phyloP scores from a whole-genome alignment of 163 green algal species.

The Scenedesmus sp. region DNA sequence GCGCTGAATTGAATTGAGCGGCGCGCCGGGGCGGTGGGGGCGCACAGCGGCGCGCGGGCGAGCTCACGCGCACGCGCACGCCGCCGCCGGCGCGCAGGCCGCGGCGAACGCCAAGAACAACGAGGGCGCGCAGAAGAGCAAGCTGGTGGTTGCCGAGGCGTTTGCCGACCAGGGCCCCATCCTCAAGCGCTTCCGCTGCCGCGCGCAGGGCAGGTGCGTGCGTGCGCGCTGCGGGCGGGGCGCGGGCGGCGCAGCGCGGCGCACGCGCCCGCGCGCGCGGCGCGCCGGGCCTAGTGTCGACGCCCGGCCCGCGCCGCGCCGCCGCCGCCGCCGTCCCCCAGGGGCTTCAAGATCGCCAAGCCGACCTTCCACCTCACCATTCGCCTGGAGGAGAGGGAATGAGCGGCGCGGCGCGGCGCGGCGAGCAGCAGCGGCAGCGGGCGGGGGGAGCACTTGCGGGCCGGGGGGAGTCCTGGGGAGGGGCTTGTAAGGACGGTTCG shows the following conservation, averaged over 20 bases:
- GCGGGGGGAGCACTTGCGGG: too few species aligned
- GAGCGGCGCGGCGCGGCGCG: too few species aligned
- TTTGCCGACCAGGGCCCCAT: constrained; percentile 82
- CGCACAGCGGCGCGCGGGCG: too few species aligned
- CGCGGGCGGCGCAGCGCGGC: neutral
- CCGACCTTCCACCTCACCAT: constrained; percentile 89
- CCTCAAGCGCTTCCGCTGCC: constrained; percentile 84
- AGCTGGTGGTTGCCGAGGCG: constrained; percentile 86
- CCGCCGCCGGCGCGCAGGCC: constrained; percentile 62
- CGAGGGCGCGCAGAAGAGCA: constrained; percentile 84
- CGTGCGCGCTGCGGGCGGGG: neutral
- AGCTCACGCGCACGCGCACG: neutral
- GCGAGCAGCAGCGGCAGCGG: too few species aligned
- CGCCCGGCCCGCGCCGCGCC: neutral
- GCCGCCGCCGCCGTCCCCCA: constrained; percentile 39
- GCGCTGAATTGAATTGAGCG: too few species aligned
- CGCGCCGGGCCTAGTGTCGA: too few species aligned
- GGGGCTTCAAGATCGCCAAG: constrained; percentile 85
- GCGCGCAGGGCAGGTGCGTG: constrained; percentile 87
- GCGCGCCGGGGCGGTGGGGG: too few species aligned
- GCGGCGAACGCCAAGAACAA: constrained; percentile 97
- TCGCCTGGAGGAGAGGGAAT: constrained; percentile 80
- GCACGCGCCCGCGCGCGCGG: too few species aligned
- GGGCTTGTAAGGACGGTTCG: too few species aligned
- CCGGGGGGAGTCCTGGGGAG: too few species aligned